Base-by-base conservation (phyloP, 257 asterid genomes). In the Capsicum chinense region DNA sequence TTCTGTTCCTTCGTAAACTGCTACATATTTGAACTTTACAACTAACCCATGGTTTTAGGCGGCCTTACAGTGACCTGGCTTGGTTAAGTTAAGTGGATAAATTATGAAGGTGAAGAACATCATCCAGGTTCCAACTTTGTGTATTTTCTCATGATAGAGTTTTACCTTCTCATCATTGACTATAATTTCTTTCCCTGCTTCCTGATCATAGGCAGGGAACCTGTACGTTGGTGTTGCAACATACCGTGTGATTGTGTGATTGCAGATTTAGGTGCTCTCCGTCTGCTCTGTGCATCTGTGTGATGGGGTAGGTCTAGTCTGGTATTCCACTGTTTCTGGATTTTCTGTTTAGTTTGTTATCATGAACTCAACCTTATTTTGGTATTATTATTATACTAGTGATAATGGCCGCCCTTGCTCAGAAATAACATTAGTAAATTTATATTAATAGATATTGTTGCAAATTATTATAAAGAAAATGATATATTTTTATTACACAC, bases 31-130 rank as follows among this genome's bases (percentile, higher is more conserved):
- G 39, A 8, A 50, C 13, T 52, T 74, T 13, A 47, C n/a, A 74
- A 74, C 81, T 50, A 21, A 50, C 21, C 19, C 62, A 50, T 50
- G 62, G 62, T 74, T 74, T 50, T 50, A 50, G 81, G 37, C 62
- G 48, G 81, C 81, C 62, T 74, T 74, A 50, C 37, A 21, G 62
- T 74, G 81, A 50, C 60, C 62, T 76, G 81, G 59, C 56, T 73
- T 73, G 58, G 21, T 21, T 76, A 37, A 68, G 76, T 37, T 76
- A 37, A 68, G 78, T 37, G 78, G 78, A 68, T 16, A 15, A 68
- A 52, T 74, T 19, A 15, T 7, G 63, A 76, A 52, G 62, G 15
- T 3, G 60, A 21, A 73, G 63, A 52, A 14, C 62, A 52, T 52
- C 79, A 33, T 76, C 62, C 81, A 13, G 81, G 81, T 76, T 76